Percentiles rank a stretch among this genome's conserved stretches.
Conservation (phyloP, 441 rosid species). For the Croton laevigatus region DNA sequence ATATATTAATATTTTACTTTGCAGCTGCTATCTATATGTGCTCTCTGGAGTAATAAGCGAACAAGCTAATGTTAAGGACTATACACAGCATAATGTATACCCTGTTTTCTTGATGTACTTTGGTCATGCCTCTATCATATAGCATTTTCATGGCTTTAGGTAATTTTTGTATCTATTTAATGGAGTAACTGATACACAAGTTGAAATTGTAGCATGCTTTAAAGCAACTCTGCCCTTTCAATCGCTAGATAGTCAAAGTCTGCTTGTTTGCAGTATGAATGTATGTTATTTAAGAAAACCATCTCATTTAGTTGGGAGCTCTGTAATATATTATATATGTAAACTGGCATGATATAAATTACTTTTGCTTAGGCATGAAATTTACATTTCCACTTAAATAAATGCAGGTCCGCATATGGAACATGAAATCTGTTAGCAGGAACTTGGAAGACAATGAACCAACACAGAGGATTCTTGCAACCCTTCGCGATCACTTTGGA, state of each 20-base stretch:
- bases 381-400: not conserved
- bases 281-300: not conserved
- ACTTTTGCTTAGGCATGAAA: conserved; percentile 1
- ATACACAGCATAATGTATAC: not conserved
- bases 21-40: too few species aligned
- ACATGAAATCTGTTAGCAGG: conserved; percentile 72
- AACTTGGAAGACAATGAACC: conserved; percentile 58
- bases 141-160: not conserved
- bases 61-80: too few species aligned
- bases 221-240: not conserved
- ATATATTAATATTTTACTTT: too few species aligned
- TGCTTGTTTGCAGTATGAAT: not conserved
- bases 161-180: not conserved
- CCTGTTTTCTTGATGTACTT: not conserved
- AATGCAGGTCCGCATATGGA: conserved; percentile 91
- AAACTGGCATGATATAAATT: not conserved
- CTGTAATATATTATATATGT: not conserved
- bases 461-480: conserved; percentile 83
- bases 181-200: not conserved
- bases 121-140: not conserved
- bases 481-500: conserved; percentile 95
- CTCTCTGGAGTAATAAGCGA: too few species aligned
- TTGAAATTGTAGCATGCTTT: not conserved
- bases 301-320: not conserved
- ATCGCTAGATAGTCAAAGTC: not conserved